Evolutionary conservation across 2,329 filamentous ascomycete genomes (phyloP).

Genomic region (Ophiostoma tasmaniense): DNA sequence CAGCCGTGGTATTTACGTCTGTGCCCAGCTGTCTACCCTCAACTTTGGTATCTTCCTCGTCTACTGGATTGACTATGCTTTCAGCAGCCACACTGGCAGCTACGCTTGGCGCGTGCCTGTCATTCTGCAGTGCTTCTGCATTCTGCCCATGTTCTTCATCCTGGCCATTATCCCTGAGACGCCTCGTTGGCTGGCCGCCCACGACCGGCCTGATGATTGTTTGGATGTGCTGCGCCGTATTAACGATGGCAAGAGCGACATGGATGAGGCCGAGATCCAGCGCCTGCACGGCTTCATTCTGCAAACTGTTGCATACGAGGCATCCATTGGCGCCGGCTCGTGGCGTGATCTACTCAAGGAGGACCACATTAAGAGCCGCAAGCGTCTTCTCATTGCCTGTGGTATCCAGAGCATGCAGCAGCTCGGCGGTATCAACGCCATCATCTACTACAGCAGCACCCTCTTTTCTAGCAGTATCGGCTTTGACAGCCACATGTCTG

Average conservation of each 20-base stretch:
- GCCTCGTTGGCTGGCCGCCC: constrained; percentile 37
- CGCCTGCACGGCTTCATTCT: constrained; percentile 18
- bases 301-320: constrained; percentile 26
- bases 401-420: constrained; percentile 43
- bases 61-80: constrained; percentile 35
- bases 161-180: constrained; percentile 36
- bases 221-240: constrained; percentile 26
- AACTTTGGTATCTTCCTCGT: constrained; percentile 27
- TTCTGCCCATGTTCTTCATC: constrained; percentile 28
- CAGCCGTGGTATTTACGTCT: constrained; percentile 15
- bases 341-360: constrained; percentile 43
- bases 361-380: constrained; percentile 27
- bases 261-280: constrained; percentile 27
- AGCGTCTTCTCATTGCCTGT: constrained; percentile 14
- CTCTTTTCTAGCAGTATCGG: constrained; percentile 32
- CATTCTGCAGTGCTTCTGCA: constrained; percentile 36
- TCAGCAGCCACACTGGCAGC: constrained; percentile 25
- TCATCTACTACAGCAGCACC: constrained; percentile 37
- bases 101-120: constrained; percentile 37
- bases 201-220: constrained; percentile 29
- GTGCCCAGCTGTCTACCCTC: constrained; percentile 25
- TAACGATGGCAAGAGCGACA: constrained; percentile 21
- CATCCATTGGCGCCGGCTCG: constrained; percentile 35
- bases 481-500: constrained; percentile 14
- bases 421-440: constrained; percentile 23